Conservation (phyloP, 2,329 filamentous ascomycete genomes). For the Proliferodiscus dingleyae region DNA sequence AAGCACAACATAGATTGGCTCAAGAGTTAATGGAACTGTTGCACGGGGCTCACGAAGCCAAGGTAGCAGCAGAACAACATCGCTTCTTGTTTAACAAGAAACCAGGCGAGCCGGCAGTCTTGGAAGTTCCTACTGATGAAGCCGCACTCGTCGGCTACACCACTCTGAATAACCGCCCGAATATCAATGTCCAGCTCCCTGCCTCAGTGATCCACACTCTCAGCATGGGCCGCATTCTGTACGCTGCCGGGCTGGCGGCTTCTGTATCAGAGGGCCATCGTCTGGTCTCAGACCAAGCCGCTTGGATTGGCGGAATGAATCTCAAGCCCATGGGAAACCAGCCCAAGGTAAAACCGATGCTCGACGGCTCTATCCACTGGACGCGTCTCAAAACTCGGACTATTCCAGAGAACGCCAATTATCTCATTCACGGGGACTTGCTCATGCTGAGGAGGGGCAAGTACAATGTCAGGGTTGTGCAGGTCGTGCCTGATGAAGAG, state of each 20-base stretch:
- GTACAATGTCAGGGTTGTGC: constrained; percentile 56
- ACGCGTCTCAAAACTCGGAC: constrained; percentile 57
- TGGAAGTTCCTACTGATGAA: constrained; percentile 4
- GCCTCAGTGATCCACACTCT: constrained; percentile 47
- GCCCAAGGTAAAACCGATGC: constrained; percentile 37
- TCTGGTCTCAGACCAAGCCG: constrained; percentile 49
- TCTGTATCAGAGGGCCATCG: constrained; percentile 56
- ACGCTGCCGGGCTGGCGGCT: constrained; percentile 52
- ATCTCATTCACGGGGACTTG: constrained; percentile 53
- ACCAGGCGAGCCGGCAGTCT: neutral
- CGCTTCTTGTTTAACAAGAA: constrained; percentile 16
- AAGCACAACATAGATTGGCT: constrained; percentile 80
- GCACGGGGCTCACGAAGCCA: constrained; percentile 64
- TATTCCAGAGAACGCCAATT: constrained; percentile 52
- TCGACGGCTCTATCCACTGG: constrained; percentile 52
- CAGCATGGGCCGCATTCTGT: constrained; percentile 55
- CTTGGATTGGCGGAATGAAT: constrained; percentile 55
- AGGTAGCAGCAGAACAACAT: constrained; percentile 55
- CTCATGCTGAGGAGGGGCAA: constrained; percentile 60
- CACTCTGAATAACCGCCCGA: constrained; percentile 43
- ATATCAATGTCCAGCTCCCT: constrained; percentile 55
- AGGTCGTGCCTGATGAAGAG: constrained; percentile 53
- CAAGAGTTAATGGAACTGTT: constrained; percentile 75
- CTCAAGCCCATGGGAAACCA: too few species aligned
- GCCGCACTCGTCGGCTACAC: constrained; percentile 4